Percentiles rank a stretch among this genome's conserved stretches.
phyloP scores from a whole-genome alignment of 1,284 basidiomycete genomes.

The Irpex sp. region DNA sequence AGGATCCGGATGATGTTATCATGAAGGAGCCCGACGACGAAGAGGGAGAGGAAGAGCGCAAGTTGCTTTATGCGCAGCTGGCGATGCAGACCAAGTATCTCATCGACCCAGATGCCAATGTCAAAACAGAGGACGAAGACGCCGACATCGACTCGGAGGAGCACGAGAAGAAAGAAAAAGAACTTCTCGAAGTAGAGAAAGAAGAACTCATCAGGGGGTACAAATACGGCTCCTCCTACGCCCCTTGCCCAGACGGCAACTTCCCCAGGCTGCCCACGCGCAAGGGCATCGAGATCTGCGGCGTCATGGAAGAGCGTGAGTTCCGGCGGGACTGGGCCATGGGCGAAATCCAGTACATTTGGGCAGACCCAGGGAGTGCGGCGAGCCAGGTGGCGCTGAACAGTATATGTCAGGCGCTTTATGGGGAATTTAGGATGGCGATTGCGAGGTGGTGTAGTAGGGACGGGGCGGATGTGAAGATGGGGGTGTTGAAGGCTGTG shows the following conservation, averaged over 20 bases:
- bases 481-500: constrained; percentile 70
- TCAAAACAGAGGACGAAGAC: constrained; percentile 18
- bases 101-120: constrained; percentile 34
- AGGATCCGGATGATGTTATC: constrained; percentile 22
- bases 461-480: constrained; percentile 76
- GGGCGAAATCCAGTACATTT: constrained; percentile 86
- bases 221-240: constrained; percentile 89
- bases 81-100: constrained; percentile 55
- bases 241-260: constrained; percentile 76
- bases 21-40: constrained; percentile 26
- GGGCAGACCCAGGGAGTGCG: constrained; percentile 65
- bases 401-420: constrained; percentile 82
- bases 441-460: constrained; percentile 77
- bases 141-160: constrained; percentile 12
- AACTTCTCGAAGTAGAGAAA: constrained; percentile 38
- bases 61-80: constrained; percentile 44
- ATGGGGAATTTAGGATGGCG: constrained; percentile 40
- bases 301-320: constrained; percentile 68
- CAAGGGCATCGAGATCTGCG: constrained; percentile 84
- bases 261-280: constrained; percentile 68
- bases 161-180: constrained; percentile 22
- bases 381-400: constrained; percentile 82
- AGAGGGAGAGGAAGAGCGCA: constrained; percentile 25
- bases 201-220: constrained; percentile 79
- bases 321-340: constrained; percentile 78